Percentiles rank a stretch among this genome's conserved stretches.
These are phyloP conservation scores for Phialophora expanda DNA, from an alignment of 2,329 filamentous ascomycete genomes.

Conservation along the genomic window DNA sequence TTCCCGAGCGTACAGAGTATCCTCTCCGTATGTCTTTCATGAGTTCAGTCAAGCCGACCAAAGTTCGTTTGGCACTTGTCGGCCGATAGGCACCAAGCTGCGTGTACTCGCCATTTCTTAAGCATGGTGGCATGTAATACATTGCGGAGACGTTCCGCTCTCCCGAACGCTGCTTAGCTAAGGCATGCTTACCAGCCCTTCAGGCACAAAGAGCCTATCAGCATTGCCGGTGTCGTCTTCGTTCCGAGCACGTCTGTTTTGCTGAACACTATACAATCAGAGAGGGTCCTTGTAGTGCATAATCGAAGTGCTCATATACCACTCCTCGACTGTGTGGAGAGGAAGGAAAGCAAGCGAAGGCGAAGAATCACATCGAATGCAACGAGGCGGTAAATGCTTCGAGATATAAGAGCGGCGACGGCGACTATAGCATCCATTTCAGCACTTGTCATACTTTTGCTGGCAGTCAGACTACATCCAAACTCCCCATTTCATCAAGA, in stretches of 20 bases:
- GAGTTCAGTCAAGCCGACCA: background rate
- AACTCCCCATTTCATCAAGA: background rate
- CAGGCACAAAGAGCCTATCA: constrained; percentile 1
- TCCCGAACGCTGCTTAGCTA: constrained; percentile 10
- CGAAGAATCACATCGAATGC: background rate
- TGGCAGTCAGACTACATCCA: constrained; percentile 14
- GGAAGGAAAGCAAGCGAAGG: background rate
- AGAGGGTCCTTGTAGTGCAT: background rate
- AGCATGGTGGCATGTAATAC: no score
- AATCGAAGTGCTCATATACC: background rate
- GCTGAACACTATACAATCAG: background rate
- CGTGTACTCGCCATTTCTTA: background rate
- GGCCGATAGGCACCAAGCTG: background rate
- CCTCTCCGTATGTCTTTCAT: background rate
- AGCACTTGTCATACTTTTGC: constrained; percentile 10
- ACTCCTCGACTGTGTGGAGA: background rate
- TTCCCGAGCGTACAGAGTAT: background rate
- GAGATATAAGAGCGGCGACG: constrained; percentile 2
- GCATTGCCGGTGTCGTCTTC: background rate
- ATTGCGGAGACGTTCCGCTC: constrained; percentile 15
- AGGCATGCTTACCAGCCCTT: background rate
- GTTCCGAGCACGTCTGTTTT: constrained; percentile 9
- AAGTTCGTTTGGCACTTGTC: background rate
- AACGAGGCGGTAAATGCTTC: constrained; percentile 10
- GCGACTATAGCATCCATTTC: constrained; percentile 10